Evolutionary conservation across 306 rosid species (phyloP), one percentile per base, ranked within the genome.

Genomic region (Ormosia emarginata): DNA sequence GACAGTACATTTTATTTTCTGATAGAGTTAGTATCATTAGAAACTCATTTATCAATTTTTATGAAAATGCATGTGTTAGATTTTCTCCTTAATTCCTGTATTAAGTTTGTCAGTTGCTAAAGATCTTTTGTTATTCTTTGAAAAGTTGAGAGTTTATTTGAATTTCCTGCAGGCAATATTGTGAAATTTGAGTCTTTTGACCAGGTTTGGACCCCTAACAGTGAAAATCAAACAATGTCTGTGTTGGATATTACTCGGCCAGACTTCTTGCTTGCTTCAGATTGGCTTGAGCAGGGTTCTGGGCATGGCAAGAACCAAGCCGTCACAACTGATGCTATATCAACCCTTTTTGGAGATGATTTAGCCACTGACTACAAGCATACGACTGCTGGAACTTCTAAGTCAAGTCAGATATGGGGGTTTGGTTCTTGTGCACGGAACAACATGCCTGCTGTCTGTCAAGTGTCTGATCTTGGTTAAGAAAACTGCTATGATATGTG

Each of bases 231-330:
- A 88, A 36, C 59, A 57, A 13, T 53, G 81, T 65, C 76, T 9
- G 56, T 11, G 67, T 24, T 71, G 61, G 67, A 82, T 64, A 37
- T 74, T 59, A 79, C 82, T 5, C 83, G 81, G 59, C 96, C 97
- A 4, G 98, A 95, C 83, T 89, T 79, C 34, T 75, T 90, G 79
- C 89, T 92, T 81, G 91, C 58, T 71, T 83, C 91, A 74, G 96
- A 87, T 71, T 93, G 97, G 99, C 58, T 77, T 58, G 92, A 86
- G 71, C 90, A 65, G 62, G 64, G 67, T 86, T 74, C 81, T 47
- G 94, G 85, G 41, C 74, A 41, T 46, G 52, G n/a, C 52, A 86
- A 76, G 82, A 88, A 83, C 62, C 85, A 78, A 7, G 24, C 81
- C 64, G 37, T 74, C 64, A 67, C 62, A 84, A 68, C 57, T 7